Percentiles rank a stretch among this genome's conserved stretches.
phyloP scores from a whole-genome alignment of 371 early-diverging fungal genomes.

The Haplosporangium sp. region DNA sequence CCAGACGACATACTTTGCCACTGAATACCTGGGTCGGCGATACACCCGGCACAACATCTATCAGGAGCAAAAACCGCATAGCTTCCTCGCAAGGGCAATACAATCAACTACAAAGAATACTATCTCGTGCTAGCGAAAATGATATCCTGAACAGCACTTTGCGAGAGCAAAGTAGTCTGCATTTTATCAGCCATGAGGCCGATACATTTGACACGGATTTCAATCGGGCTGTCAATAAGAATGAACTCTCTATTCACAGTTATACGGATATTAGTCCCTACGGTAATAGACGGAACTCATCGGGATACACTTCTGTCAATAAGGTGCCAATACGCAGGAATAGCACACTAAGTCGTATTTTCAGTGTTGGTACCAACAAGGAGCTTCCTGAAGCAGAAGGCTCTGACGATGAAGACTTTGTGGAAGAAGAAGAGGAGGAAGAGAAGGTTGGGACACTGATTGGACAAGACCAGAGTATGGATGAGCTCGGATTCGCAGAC shows the following conservation, averaged over 20 bases:
- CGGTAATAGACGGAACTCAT: background rate
- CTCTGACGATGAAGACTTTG: conserved; percentile 6
- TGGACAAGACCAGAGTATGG: conserved; percentile 38
- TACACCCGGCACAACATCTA: conserved; percentile 23
- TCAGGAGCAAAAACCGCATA: conserved; percentile 25
- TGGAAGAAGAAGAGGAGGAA: conserved; percentile 20
- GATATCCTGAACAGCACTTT: conserved; percentile 30
- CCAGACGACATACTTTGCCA: conserved; percentile 30
- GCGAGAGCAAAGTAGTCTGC: conserved; percentile 20
- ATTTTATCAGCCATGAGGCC: conserved; percentile 18
- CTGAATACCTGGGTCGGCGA: conserved; percentile 29
- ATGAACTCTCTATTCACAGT: conserved; percentile 26
- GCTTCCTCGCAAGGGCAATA: conserved; percentile 25
- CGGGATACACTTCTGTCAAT: conserved; percentile 10
- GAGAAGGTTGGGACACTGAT: conserved; percentile 21
- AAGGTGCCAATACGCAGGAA: background rate
- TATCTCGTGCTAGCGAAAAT: conserved; percentile 15
- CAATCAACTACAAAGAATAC: conserved; percentile 19
- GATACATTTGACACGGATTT: conserved; percentile 7
- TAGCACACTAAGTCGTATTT: conserved; percentile 7
- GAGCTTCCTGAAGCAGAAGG: background rate
- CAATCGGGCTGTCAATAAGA: conserved; percentile 14
- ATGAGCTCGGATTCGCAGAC: conserved; percentile 39
- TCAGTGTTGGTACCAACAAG: conserved; percentile 1
- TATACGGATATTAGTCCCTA: conserved; percentile 16